These are phyloP conservation scores for Phytophthora sojae DNA, from an alignment of 352 stramenopile species.

Conservation along the genomic window DNA sequence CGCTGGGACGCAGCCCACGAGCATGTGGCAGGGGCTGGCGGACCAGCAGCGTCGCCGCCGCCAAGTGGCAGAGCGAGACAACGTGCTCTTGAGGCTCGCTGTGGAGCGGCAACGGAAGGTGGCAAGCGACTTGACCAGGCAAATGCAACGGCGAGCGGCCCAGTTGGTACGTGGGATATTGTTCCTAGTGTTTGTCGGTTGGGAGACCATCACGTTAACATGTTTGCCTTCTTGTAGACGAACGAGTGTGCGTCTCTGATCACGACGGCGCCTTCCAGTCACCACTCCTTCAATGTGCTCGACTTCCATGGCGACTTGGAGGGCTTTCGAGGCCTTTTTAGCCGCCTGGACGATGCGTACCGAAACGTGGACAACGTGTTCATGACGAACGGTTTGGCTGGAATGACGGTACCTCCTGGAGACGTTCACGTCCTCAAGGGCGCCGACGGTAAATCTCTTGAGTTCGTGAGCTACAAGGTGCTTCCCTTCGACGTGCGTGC, in stretches of 20 bases:
- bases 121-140: conserved; percentile 37
- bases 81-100: conserved; percentile 39
- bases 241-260: conserved; percentile 26
- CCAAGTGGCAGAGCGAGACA: conserved; percentile 35
- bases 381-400: conserved; percentile 25
- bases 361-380: conserved; percentile 29
- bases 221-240: conserved; percentile 16
- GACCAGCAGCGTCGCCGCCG: conserved; percentile 23
- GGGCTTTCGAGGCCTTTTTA: conserved; percentile 32
- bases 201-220: neutral
- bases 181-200: neutral
- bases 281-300: conserved; percentile 14
- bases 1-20: conserved; percentile 4
- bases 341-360: conserved; percentile 23
- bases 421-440: conserved; percentile 29
- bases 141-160: conserved; percentile 35
- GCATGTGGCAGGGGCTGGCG: conserved; percentile 37
- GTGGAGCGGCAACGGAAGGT: conserved; percentile 54
- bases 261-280: neutral
- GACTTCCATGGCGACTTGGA: conserved; percentile 24
- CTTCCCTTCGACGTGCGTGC: conserved; percentile 31
- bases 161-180: conserved; percentile 18
- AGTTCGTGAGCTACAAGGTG: conserved; percentile 38
- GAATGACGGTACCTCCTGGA: conserved; percentile 13
- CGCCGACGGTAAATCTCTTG: conserved; percentile 19